Percentiles rank a stretch among this genome's conserved stretches.
Evolutionary conservation across 257 asterid species (phyloP).

Genomic region (Scutellaria barbata): DNA sequence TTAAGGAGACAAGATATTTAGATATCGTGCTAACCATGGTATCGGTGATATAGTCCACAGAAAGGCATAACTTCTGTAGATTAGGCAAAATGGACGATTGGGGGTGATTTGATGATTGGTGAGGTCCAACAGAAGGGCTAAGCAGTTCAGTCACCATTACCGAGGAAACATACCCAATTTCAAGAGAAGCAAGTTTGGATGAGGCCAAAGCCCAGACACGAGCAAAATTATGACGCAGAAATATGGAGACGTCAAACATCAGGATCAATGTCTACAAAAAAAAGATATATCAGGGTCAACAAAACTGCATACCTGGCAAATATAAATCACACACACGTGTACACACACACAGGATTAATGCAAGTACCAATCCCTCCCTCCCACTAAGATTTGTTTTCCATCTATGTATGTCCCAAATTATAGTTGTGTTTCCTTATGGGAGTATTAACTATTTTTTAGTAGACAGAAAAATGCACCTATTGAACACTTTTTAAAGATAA

Average conservation of each 20-base stretch:
- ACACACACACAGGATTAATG: not conserved
- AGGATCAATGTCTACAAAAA: conserved; percentile 77
- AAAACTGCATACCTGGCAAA: conserved; percentile 16
- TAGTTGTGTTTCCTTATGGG: too few species aligned
- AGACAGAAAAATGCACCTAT: too few species aligned
- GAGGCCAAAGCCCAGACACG: conserved; percentile 83
- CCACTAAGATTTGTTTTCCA: too few species aligned
- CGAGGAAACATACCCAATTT: conserved; percentile 85
- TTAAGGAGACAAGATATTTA: conserved; percentile 55
- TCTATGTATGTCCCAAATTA: too few species aligned
- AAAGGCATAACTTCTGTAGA: conserved; percentile 72
- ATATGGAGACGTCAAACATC: conserved; percentile 85
- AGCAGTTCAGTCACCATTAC: conserved; percentile 86
- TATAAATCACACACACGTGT: not conserved
- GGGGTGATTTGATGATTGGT: conserved; percentile 47
- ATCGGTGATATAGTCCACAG: conserved; percentile 94
- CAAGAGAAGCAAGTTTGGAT: conserved; percentile 70
- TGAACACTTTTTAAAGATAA: too few species aligned
- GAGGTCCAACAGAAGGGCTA: conserved; percentile 61
- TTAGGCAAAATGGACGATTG: conserved; percentile 62
- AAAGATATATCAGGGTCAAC: conserved; percentile 40
- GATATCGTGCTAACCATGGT: conserved; percentile 78
- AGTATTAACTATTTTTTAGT: too few species aligned
- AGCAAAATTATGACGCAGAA: conserved; percentile 74
- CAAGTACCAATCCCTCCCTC: not conserved